These are phyloP conservation scores for Neospora caninum DNA, from an alignment of 169 alveolate species.

Conservation along the genomic window DNA sequence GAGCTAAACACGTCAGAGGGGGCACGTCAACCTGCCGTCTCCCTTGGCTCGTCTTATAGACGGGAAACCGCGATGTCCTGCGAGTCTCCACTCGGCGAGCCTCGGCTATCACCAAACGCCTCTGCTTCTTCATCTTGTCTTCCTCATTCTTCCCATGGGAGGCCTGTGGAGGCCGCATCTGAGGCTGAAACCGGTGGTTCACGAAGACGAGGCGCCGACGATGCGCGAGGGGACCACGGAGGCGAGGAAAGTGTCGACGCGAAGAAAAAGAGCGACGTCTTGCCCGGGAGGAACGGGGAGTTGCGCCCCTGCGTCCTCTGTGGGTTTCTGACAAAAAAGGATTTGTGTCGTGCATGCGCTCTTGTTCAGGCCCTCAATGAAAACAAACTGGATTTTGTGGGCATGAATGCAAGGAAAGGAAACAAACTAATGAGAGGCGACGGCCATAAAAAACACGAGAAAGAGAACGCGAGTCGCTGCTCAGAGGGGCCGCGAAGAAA, in stretches of 20 bases:
- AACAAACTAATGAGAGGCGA: background rate
- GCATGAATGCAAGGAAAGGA: background rate
- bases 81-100: too few species aligned
- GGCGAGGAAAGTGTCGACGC: background rate
- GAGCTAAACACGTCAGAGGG: too few species aligned
- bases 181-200: too few species aligned
- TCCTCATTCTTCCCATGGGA: too few species aligned
- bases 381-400: conserved; percentile 16
- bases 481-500: too few species aligned
- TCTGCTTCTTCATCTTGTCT: too few species aligned
- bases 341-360: conserved; percentile 13
- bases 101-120: too few species aligned
- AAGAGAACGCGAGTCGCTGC: background rate
- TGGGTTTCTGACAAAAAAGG: background rate
- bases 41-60: too few species aligned
- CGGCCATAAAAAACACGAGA: background rate
- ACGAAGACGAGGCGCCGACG: too few species aligned
- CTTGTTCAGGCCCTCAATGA: conserved; percentile 14
- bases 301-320: conserved; percentile 13
- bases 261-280: background rate
- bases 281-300: background rate
- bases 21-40: too few species aligned
- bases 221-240: background rate
- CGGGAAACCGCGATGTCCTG: too few species aligned
- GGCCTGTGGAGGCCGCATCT: too few species aligned